phyloP scores from a whole-genome alignment of 2,329 filamentous ascomycete species.

The Ceratocystis diversiconidia region DNA sequence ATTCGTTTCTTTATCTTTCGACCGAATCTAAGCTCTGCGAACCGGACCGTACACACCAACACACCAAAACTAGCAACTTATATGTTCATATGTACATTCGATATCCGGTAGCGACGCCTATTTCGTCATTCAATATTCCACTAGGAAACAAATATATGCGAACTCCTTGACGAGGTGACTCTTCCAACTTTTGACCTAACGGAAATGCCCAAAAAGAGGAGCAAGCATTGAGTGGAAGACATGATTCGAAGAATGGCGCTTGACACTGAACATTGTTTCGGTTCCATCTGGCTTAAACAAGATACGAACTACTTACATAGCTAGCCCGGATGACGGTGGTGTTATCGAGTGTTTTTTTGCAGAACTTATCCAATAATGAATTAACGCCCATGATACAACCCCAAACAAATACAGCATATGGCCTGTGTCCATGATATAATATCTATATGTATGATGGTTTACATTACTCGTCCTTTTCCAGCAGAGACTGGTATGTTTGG shows the following conservation, averaged over 20 bases:
- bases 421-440: slow-evolving; percentile 18
- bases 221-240: not conserved
- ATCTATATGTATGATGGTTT: slow-evolving; percentile 26
- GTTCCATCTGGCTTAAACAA: not conserved
- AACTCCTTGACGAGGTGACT: too few species aligned
- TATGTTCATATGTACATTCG: not conserved
- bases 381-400: slow-evolving; percentile 6
- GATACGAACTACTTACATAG: not conserved
- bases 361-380: slow-evolving; percentile 4
- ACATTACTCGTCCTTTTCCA: slow-evolving; percentile 2
- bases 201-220: not conserved
- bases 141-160: not conserved
- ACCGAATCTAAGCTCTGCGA: not conserved
- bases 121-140: not conserved
- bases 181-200: not conserved
- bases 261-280: not conserved
- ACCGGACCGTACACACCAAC: not conserved
- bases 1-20: not conserved
- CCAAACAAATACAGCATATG: slow-evolving; percentile 2
- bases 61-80: not conserved
- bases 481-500: slow-evolving; percentile 12
- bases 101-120: not conserved
- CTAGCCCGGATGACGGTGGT: not conserved
- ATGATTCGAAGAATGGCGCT: not conserved
- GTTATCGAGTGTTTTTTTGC: not conserved